Base-by-base conservation (phyloP, 2,329 filamentous ascomycete genomes). In the Nakataea oryzae region DNA sequence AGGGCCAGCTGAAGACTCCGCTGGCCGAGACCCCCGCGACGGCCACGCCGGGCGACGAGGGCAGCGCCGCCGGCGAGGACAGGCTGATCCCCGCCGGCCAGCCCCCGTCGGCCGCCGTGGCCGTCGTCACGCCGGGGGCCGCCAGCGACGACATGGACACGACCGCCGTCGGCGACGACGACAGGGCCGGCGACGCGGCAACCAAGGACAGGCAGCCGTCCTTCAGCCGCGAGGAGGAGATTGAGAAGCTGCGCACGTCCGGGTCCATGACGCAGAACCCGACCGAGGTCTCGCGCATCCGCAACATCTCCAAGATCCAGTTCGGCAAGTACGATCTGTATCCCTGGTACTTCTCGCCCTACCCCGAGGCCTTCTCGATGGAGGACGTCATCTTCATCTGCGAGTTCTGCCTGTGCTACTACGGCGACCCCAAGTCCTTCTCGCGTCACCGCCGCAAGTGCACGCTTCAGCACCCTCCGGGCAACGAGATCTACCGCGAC, bases 191-290 rank as follows among this genome's bases (percentile, higher is more conserved):
- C 14, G 65, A 62, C 7, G 69, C 34, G 8, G 26, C 77, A 5
- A 80, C 79, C 68, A 77, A 75, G 62, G 77, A 72, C 32, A 64
- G 67, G 24, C 60, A 83, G 70, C 80, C 74, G 64, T 75, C 81
- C 6, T 93, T 90, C 70, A 87, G 88, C 65, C 85, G 89, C 59
- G 90, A 96, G 73, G 90, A 96, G 66, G 95, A 99, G 74, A 97
- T 97, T 63, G 95, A 99, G 73, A 96, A 97, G 72, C 81, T 99
- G 12, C 87, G 95, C 54, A 96, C 92, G 3, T 90, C 91, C 28
- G 96, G 95, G 34, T 97, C 92, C 64, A 97, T 99, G 95, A 99
- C 96, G 13, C 96, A 99, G 72, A 97, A 97, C 67, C 95, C 96
- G 63, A 92, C 93, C 14, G 96, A 99, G 72, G 92, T 99, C 64